Percentiles rank a stretch among this genome's conserved stretches.
Conservation (phyloP, 768 basidiomycete species). For the Tephrocybe sp. region DNA sequence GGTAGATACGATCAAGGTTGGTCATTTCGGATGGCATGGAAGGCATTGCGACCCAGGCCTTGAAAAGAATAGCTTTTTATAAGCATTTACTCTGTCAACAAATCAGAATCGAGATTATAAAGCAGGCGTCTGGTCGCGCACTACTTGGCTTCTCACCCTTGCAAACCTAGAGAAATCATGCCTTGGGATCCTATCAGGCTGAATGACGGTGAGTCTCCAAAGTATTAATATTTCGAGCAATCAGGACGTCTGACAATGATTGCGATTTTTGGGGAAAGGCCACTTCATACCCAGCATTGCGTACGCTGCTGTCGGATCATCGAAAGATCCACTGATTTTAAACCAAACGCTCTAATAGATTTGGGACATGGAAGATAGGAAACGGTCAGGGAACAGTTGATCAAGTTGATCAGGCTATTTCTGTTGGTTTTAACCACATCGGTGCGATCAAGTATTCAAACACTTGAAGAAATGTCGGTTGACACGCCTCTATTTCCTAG, state of each 20-base stretch:
- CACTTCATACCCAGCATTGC: constrained; percentile 50
- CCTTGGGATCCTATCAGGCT: constrained; percentile 59
- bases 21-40: too few species aligned
- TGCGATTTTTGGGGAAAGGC: constrained; percentile 27
- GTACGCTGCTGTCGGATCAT: constrained; percentile 10
- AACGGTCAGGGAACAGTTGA: constrained; percentile 50
- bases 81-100: neutral
- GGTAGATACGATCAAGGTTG: too few species aligned
- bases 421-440: constrained; percentile 59
- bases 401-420: constrained; percentile 61
- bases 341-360: constrained; percentile 24
- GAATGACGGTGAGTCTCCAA: constrained; percentile 46
- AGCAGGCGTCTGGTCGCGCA: too few species aligned
- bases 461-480: neutral
- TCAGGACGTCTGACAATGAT: neutral
- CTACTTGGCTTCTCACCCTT: neutral
- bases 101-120: neutral
- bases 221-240: constrained; percentile 7
- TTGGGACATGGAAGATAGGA: constrained; percentile 66
- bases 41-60: too few species aligned
- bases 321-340: neutral
- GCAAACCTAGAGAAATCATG: constrained; percentile 33
- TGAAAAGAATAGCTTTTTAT: too few species aligned
- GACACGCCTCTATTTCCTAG: constrained; percentile 27
- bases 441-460: constrained; percentile 36